A percentile compares a stretch with the other conserved stretches of the same genome.
phyloP scores from a whole-genome alignment of 1,284 basidiomycete species.

The Mrakiaceae sp. region DNA sequence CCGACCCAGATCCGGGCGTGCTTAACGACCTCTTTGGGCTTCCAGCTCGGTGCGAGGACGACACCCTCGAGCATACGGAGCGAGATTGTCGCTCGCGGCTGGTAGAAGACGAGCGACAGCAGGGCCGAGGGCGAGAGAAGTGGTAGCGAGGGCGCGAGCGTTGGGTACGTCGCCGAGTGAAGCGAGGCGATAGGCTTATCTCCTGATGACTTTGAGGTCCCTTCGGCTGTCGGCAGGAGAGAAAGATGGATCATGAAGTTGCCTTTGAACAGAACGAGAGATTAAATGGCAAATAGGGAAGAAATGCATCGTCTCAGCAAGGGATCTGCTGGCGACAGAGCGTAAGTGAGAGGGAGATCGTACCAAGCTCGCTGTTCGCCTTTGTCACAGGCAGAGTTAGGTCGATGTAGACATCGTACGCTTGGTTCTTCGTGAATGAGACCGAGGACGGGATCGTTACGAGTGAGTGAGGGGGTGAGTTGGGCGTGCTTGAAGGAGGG shows the following conservation, averaged over 20 bases:
- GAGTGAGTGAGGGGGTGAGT: background rate
- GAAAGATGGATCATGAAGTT: slow-evolving; percentile 8
- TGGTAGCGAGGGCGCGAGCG: slow-evolving; percentile 2
- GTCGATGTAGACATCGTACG: slow-evolving; percentile 1
- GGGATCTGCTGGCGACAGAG: background rate
- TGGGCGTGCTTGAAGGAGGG: background rate
- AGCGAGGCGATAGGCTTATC: background rate
- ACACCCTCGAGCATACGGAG: slow-evolving; percentile 9
- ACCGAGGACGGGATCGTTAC: background rate
- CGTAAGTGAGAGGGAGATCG: background rate
- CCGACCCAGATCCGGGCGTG: slow-evolving; percentile 2
- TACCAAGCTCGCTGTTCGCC: slow-evolving; percentile 5
- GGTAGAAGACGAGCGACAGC: background rate
- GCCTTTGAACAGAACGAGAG: background rate
- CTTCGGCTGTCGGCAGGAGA: background rate
- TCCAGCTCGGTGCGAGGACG: background rate
- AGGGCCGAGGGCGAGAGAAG: background rate
- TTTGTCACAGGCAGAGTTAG: slow-evolving; percentile 3
- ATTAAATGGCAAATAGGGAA: background rate
- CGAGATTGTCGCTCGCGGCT: background rate
- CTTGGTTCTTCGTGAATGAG: slow-evolving; percentile 7
- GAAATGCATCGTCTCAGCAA: background rate
- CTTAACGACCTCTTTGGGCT: background rate
- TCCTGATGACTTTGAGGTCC: background rate
- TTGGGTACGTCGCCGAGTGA: background rate